Base-by-base conservation (phyloP, 148 eudicot genomes). In the Chenopodium quinoa region DNA sequence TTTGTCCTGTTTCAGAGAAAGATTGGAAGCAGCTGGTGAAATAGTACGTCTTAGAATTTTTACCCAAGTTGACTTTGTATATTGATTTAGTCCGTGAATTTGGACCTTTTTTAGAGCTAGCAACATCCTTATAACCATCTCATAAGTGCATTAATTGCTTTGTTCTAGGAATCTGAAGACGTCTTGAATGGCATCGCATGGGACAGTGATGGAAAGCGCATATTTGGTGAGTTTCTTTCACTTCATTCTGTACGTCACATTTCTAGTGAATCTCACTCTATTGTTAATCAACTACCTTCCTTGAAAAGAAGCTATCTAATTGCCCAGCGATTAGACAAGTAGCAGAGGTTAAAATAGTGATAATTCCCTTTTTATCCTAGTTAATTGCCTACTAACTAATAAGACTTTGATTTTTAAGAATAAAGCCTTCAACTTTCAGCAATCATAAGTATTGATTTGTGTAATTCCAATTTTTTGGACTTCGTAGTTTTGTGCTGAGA, bases 111-210 rank as follows among this genome's bases (percentile, higher is more conserved):
- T 14, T 10, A 66, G 37, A 17, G 71, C 6, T 27, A 25, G 37
- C 71, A 27, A 29, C 71, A 27, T 27, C 71, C 22, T 29, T 11
- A 66, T 29, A 3, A 67, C 19, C 71, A 19, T 67, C 75, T 71
- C 16, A 71, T 40, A 34, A 71, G 13, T 71, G 25, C 62, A 56
- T 2, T 44, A n/a, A 71, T 71, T 63, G 44, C 70, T 34, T 75
- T 78, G 48, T 76, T 66, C 32, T 89, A 96, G 99, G 75, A 67
- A 29, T 77, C 90, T 78, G 6, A 40, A 10, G 98, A 96, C 81
- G 94, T 92, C 80, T 84, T 93, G 85, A 96, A 96, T 78, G 99
- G 99, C 88, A 96, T 96, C 82, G 99, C 99, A 34, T 96, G 97
- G 99, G 97, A 96, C 76, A 71, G 83, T 37, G 89, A 86, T 13